Percentiles rank a stretch among this genome's conserved stretches.
Conservation (phyloP, 805 yeast genomes). For the Saccharomyces eubayanus region DNA sequence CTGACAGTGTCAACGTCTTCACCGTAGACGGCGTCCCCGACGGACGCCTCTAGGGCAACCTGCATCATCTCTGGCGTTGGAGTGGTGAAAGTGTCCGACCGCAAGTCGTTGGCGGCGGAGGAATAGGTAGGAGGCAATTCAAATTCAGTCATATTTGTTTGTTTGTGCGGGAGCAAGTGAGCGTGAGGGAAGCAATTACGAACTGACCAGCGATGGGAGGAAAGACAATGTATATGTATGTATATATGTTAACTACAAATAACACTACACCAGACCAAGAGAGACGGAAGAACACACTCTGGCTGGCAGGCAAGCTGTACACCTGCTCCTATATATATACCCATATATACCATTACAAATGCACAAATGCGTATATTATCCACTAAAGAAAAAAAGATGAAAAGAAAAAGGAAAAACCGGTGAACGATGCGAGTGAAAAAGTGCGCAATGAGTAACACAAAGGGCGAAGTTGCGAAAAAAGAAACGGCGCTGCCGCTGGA, state of each 20-base stretch:
- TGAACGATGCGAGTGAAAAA: neutral
- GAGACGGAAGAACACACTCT: neutral
- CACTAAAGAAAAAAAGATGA: neutral
- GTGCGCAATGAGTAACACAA: neutral
- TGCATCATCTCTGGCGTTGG: slow-evolving; percentile 70
- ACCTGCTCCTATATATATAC: neutral
- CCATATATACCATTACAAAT: neutral
- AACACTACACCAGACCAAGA: neutral
- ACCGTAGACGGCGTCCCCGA: slow-evolving; percentile 84
- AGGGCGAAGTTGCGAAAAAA: neutral
- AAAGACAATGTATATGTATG: neutral
- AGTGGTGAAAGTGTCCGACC: slow-evolving; percentile 85
- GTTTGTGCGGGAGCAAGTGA: neutral
- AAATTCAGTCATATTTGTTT: slow-evolving; percentile 11
- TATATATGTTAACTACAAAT: no score
- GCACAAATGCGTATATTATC: neutral
- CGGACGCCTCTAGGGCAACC: slow-evolving; percentile 47
- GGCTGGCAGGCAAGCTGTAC: neutral
- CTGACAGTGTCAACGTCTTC: slow-evolving; percentile 67
- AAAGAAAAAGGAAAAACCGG: neutral
- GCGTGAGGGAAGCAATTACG: neutral
- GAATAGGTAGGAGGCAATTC: slow-evolving; percentile 24
- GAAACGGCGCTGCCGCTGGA: neutral
- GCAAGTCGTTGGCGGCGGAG: slow-evolving; percentile 40
- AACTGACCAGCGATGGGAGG: neutral